Base-by-base conservation (phyloP, 2,329 filamentous ascomycete species). In the Tolypocladium tundrense region DNA sequence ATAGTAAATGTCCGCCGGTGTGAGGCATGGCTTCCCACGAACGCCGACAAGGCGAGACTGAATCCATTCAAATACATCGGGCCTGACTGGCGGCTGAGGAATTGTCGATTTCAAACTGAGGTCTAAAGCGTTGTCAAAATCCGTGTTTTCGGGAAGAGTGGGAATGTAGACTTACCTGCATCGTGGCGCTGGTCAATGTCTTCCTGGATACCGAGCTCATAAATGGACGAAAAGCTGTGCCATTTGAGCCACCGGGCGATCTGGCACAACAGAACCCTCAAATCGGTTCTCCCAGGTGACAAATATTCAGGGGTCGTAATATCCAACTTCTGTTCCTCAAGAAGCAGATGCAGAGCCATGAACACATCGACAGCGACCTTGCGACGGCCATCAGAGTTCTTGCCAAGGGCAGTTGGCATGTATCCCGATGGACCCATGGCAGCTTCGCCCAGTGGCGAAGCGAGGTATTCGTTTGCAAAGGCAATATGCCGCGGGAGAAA, bases 321-420 rank as follows among this genome's bases (percentile, higher is more conserved):
- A 60, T 90, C 84, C 1, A 99, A 80, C 68, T 96, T 97, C 61
- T 88, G 81, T 69, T 99, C 94, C 70, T 99, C 93, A 0, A 88
- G 81, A n/a, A 96, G 76, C 3, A 97, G 77, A 73, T 99, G 94
- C 14, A 99, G 77, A 1, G 84, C 88, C 62, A 95, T 77, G 42
- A 93, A 81, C 55, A 88, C 79, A 66, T 89, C 82, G 68, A 87
- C 75, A 40, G 88, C 79, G 57, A 85, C 73, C 66, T 79, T 86
- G 58, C 81, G 78, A 50, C 85, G 81, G 54, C 79, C 77, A 58
- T 83, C 82, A 42, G 80, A 75, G 57, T 77, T 81, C 55, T 79
- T 73, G 54, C 71, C 72, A 3, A 74, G 58, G 2, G 80, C 82
- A 0, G 86, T 88, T 35, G 88, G 87, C 57, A 92, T 75, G 66